Evolutionary conservation across 2,329 filamentous ascomycete species (phyloP).

Genomic region (Berkeleyomyces basicola): DNA sequence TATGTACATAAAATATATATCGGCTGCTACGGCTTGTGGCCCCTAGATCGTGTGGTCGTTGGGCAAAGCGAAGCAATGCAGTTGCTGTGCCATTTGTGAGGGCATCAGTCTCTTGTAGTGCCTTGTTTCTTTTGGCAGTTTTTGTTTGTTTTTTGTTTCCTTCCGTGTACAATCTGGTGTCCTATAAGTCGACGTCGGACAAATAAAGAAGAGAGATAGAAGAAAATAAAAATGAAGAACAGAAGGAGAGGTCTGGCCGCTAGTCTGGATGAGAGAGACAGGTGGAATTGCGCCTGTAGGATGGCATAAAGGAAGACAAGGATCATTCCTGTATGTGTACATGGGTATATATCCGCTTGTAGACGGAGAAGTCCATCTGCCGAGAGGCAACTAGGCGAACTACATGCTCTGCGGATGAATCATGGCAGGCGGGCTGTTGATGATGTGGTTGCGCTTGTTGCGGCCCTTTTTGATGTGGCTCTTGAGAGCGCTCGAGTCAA

Average conservation of each 20-base stretch:
- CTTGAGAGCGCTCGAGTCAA: slow-evolving; percentile 91
- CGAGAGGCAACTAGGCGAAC: neutral
- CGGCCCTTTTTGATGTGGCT: slow-evolving; percentile 97
- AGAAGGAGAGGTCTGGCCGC: neutral
- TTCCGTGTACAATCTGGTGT: neutral
- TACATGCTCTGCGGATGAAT: slow-evolving; percentile 13
- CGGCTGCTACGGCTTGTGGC: neutral
- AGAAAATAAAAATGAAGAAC: too few relatives aligned
- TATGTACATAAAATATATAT: neutral
- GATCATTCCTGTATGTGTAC: too few relatives aligned
- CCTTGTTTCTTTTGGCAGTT: neutral
- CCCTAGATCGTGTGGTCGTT: too few relatives aligned
- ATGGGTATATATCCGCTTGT: neutral
- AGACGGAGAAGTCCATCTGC: neutral
- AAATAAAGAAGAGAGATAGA: neutral
- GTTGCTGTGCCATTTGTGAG: neutral
- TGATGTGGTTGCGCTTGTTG: slow-evolving; percentile 84
- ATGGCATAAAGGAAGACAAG: too few relatives aligned
- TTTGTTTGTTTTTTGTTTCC: neutral
- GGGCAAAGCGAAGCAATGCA: too few relatives aligned
- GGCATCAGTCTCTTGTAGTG: neutral
- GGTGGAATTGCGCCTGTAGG: neutral
- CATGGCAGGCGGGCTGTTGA: slow-evolving; percentile 56
- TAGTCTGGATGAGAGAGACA: neutral
- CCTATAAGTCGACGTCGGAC: neutral